Conservation (phyloP, 768 basidiomycete species). For the Boletellus emodensis region DNA sequence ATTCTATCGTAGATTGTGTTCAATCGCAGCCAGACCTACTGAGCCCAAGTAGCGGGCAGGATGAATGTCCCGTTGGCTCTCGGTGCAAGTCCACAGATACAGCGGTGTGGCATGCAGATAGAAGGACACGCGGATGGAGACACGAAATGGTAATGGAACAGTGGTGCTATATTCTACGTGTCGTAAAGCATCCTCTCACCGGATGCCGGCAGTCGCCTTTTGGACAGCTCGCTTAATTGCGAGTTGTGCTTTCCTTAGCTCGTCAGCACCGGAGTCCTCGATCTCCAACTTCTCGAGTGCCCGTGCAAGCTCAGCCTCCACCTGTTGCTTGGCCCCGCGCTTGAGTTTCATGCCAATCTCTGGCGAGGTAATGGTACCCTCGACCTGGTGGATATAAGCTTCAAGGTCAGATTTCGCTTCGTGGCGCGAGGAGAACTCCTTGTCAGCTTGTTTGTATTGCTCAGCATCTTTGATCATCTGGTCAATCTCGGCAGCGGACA, state of each 20-base stretch:
- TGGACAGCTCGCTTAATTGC: slow-evolving; percentile 95
- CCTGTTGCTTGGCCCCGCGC: slow-evolving; percentile 90
- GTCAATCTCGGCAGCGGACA: slow-evolving; percentile 96
- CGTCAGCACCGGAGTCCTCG: slow-evolving; percentile 89
- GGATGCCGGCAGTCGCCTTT: slow-evolving; percentile 91
- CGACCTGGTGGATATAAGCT: slow-evolving; percentile 95
- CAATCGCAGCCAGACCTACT: too few relatives aligned
- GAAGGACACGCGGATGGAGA: slow-evolving; percentile 11
- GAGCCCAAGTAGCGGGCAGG: too few relatives aligned
- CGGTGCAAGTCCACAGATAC: not conserved
- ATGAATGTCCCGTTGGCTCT: too few relatives aligned
- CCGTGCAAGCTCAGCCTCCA: slow-evolving; percentile 96
- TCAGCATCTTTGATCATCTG: slow-evolving; percentile 99
- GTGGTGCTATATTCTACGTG: slow-evolving; percentile 15
- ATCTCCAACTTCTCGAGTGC: slow-evolving; percentile 98
- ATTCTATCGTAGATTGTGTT: too few relatives aligned
- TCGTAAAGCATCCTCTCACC: slow-evolving; percentile 41
- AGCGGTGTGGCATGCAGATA: slow-evolving; percentile 13
- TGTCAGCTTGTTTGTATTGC: slow-evolving; percentile 93
- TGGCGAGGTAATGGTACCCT: slow-evolving; percentile 91
- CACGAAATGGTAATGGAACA: slow-evolving; percentile 13
- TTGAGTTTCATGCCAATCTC: slow-evolving; percentile 99
- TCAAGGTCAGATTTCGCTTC: slow-evolving; percentile 98
- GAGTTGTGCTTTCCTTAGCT: slow-evolving; percentile 94
- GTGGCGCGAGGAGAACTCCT: slow-evolving; percentile 97